A percentile compares a stretch with the other conserved stretches of the same genome.
Evolutionary conservation across 352 stramenopile genomes (phyloP).

Genomic region (Ophiocytium majus): DNA sequence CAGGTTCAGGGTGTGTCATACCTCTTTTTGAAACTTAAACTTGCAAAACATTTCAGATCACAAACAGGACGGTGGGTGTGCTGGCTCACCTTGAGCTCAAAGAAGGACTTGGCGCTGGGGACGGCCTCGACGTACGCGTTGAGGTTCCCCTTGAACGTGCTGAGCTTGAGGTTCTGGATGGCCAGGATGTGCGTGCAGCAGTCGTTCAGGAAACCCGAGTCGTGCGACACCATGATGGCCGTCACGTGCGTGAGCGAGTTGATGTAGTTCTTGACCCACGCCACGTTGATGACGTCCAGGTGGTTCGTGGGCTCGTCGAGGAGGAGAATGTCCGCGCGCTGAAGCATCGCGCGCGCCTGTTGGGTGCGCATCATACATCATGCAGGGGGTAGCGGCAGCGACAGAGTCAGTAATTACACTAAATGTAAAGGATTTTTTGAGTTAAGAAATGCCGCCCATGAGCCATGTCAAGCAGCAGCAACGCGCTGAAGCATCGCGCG

Average conservation of each 20-base stretch:
- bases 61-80: no score
- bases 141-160: conserved; percentile 79
- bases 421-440: no score
- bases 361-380: background rate
- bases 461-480: no score
- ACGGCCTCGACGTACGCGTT: conserved; percentile 71
- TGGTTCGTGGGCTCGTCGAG: conserved; percentile 92
- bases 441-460: no score
- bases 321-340: conserved; percentile 91
- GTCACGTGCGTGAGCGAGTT: conserved; percentile 90
- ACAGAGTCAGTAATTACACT: no score
- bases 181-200: conserved; percentile 94
- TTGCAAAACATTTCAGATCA: no score
- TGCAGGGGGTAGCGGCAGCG: no score
- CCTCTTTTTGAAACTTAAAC: no score
- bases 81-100: conserved; percentile 59
- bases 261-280: conserved; percentile 94
- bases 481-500: no score
- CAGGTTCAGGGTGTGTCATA: conserved; percentile 87
- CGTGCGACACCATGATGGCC: conserved; percentile 92
- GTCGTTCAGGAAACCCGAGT: conserved; percentile 93
- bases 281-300: conserved; percentile 92
- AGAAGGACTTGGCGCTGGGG: conserved; percentile 65
- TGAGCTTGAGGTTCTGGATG: conserved; percentile 91
- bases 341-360: conserved; percentile 65